Conservation (phyloP, 306 rosid species). For the Lagenaria siceraria region DNA sequence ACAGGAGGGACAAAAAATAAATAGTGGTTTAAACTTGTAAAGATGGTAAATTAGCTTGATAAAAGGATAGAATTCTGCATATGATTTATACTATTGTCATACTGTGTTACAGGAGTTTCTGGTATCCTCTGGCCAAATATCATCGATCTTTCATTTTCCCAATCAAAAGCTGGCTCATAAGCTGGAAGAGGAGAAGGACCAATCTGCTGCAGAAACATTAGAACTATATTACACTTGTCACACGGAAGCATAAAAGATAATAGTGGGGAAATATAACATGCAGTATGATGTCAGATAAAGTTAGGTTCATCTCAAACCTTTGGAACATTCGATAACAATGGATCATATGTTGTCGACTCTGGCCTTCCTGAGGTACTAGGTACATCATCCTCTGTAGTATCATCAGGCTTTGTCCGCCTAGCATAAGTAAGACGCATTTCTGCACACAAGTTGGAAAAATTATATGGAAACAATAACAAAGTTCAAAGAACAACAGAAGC, state of each 20-base stretch:
- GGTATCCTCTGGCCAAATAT: constrained; percentile 94
- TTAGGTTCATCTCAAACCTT: constrained; percentile 37
- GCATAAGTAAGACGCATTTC: constrained; percentile 86
- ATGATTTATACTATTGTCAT: constrained; percentile 14
- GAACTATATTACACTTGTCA: neutral
- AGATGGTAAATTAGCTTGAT: neutral
- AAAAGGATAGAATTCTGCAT: neutral
- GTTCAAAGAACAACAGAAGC: neutral
- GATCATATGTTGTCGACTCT: constrained; percentile 40
- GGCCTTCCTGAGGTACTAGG: constrained; percentile 97
- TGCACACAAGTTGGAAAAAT: constrained; percentile 17
- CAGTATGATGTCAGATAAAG: neutral
- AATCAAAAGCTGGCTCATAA: constrained; percentile 94
- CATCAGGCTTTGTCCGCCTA: constrained; percentile 67
- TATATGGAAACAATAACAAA: constrained; percentile 1
- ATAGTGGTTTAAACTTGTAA: constrained; percentile 9
- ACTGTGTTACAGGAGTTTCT: constrained; percentile 86
- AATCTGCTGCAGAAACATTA: constrained; percentile 48
- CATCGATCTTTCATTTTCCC: constrained; percentile 96
- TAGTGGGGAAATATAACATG: neutral
- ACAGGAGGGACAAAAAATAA: constrained; percentile 13
- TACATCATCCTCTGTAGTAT: constrained; percentile 71
- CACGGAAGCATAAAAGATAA: neutral
- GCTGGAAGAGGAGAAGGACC: constrained; percentile 91
- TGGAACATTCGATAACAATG: constrained; percentile 30